phyloP scores from a whole-genome alignment of 495 filamentous ascomycete species.

The Tetracladium setigerum region DNA sequence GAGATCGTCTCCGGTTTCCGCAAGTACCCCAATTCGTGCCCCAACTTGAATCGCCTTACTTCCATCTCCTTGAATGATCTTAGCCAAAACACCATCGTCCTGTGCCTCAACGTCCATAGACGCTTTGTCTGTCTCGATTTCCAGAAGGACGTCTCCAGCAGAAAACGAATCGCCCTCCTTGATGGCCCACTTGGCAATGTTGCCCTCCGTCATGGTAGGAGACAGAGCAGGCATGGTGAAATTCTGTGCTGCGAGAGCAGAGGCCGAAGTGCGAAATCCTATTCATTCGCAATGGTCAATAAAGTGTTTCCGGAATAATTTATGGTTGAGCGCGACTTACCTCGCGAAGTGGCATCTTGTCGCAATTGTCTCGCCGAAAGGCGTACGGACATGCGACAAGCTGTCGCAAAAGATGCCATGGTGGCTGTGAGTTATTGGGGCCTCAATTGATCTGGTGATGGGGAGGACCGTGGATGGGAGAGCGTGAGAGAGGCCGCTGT shows the following conservation, averaged over 20 bases:
- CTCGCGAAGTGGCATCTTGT: constrained; percentile 41
- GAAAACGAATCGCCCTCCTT: constrained; percentile 72
- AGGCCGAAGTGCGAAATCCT: constrained; percentile 58
- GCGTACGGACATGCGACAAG: constrained; percentile 41
- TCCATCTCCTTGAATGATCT: constrained; percentile 66
- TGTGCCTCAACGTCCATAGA: constrained; percentile 88
- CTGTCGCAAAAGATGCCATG: constrained; percentile 46
- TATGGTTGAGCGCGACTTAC: constrained; percentile 21
- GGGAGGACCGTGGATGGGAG: constrained; percentile 1
- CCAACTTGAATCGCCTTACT: constrained; percentile 66
- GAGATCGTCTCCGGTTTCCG: constrained; percentile 69
- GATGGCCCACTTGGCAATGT: constrained; percentile 68
- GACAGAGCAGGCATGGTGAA: constrained; percentile 84
- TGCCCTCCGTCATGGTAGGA: constrained; percentile 82
- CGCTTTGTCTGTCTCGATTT: constrained; percentile 85
- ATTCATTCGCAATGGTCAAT: neutral
- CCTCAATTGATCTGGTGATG: constrained; percentile 27
- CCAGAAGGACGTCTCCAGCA: constrained; percentile 72
- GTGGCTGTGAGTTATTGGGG: constrained; percentile 21
- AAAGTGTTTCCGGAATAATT: constrained; percentile 1
- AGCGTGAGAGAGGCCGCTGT: neutral
- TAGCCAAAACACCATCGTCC: constrained; percentile 71
- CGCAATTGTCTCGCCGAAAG: constrained; percentile 38
- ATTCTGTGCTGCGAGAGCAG: constrained; percentile 58
- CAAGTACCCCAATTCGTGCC: constrained; percentile 65